Conservation (phyloP, 805 yeast genomes). For the Blastobotrys peoriensis region DNA sequence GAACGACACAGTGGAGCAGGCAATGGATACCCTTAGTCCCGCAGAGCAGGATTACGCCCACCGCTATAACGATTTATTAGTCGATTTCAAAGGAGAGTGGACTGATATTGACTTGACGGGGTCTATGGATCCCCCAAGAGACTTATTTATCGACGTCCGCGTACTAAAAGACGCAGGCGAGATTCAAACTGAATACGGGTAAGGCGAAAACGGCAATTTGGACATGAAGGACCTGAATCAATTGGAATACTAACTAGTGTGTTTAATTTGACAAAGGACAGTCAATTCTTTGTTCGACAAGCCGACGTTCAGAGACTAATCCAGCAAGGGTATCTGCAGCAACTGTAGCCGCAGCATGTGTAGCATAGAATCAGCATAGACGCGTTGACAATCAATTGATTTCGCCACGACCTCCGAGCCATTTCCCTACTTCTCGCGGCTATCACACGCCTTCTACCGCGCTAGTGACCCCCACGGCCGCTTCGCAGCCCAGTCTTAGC, state of each 20-base stretch:
- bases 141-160: constrained; percentile 88
- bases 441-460: too few relatives aligned
- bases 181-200: constrained; percentile 92
- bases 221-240: too few relatives aligned
- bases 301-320: constrained; percentile 91
- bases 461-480: too few relatives aligned
- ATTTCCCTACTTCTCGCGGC: too few relatives aligned
- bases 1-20: constrained; percentile 39
- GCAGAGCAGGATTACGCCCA: constrained; percentile 74
- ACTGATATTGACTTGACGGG: constrained; percentile 85
- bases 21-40: constrained; percentile 46
- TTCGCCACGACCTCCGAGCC: too few relatives aligned
- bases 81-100: constrained; percentile 71
- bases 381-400: too few relatives aligned
- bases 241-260: constrained; percentile 45
- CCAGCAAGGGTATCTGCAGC: constrained; percentile 89
- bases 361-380: too few relatives aligned
- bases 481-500: too few relatives aligned
- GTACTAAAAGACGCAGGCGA: constrained; percentile 94
- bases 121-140: constrained; percentile 82
- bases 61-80: constrained; percentile 61
- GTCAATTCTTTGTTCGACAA: constrained; percentile 90
- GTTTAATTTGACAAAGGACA: constrained; percentile 84
- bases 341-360: constrained; percentile 42
- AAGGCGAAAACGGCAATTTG: constrained; percentile 11